Evolutionary conservation across 2,329 filamentous ascomycete species (phyloP), one percentile per base, ranked within the genome.

Genomic region (Immersiporthe knoxdaviesiana): DNA sequence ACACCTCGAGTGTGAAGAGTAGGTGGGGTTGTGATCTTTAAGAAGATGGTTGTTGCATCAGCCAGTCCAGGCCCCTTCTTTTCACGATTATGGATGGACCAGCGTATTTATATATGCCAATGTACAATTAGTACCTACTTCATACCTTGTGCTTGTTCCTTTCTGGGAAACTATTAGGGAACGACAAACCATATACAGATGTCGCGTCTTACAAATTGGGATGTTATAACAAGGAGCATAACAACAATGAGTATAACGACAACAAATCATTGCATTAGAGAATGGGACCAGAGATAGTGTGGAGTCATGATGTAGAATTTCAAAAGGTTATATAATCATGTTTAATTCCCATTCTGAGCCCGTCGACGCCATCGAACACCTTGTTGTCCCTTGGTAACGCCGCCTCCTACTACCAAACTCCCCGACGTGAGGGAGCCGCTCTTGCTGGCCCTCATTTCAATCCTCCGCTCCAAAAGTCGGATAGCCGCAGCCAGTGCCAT

Each of bases 401-500:
- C n/a, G 27, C 18, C 24, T n/a, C 35, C 35, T 35, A 35, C 35
- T 35, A 35, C 35, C 8, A 61, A 18, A 37, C 37, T 24, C 35
- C 27, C 61, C 18, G 41, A 32, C 10, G 11, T 39, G 27, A 63
- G 27, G 41, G 41, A n/a, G 21, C 61, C 61, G 41, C 32, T 68
- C 58, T 12, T 65, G 30, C 61, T 65, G 44, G 52, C 73, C 68
- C 64, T 72, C 66, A 72, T 73, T 39, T 74, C 71, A 50, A 79
- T 76, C 74, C 76, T 81, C 68, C 76, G 75, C 73, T 82, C 79
- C 74, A 85, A 81, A 54, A 82, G 76, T 67, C 77, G 78, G 8
- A 86, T 74, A 68, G 79, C 78, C 83, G 83, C 86, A 69, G 83
- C 72, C 41, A 87, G 76, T 10, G 84, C 81, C 73, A 86, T 74